phyloP scores from a whole-genome alignment of 331 rosid species.

The Erythrophleum ivorense region DNA sequence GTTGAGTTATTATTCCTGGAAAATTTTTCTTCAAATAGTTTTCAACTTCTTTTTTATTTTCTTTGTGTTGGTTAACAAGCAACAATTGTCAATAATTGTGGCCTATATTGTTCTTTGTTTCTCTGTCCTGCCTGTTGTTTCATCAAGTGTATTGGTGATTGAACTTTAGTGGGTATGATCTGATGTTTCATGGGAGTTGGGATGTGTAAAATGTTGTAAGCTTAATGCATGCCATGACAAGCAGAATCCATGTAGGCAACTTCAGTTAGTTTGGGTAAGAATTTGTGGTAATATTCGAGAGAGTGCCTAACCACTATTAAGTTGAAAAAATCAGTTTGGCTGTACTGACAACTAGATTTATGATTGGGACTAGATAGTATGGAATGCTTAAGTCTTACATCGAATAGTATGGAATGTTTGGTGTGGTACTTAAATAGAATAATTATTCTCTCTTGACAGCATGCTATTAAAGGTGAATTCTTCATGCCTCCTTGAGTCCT shows the following conservation, averaged over 20 bases:
- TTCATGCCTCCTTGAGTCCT: too few species aligned
- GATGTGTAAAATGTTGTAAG: not conserved
- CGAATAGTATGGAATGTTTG: too few species aligned
- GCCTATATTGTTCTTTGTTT: too few species aligned
- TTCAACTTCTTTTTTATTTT: too few species aligned
- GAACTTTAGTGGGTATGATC: not conserved
- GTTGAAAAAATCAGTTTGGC: not conserved
- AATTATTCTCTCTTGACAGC: too few species aligned
- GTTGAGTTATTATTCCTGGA: not conserved
- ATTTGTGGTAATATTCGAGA: not conserved
- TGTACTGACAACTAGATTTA: not conserved
- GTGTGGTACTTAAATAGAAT: too few species aligned
- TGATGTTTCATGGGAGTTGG: not conserved
- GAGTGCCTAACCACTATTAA: not conserved
- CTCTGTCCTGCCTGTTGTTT: too few species aligned
- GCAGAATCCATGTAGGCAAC: not conserved
- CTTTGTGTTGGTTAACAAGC: not conserved
- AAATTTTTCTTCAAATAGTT: too few species aligned
- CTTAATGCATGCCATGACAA: not conserved
- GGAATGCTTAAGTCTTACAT: not conserved
- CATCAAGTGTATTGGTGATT: not conserved
- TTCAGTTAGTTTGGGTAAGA: not conserved
- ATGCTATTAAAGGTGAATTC: too few species aligned
- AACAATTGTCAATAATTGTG: not conserved
- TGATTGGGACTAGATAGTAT: not conserved